Evolutionary conservation across 2,329 filamentous ascomycete species (phyloP).

Genomic region (Aspergillus hiratsukae): DNA sequence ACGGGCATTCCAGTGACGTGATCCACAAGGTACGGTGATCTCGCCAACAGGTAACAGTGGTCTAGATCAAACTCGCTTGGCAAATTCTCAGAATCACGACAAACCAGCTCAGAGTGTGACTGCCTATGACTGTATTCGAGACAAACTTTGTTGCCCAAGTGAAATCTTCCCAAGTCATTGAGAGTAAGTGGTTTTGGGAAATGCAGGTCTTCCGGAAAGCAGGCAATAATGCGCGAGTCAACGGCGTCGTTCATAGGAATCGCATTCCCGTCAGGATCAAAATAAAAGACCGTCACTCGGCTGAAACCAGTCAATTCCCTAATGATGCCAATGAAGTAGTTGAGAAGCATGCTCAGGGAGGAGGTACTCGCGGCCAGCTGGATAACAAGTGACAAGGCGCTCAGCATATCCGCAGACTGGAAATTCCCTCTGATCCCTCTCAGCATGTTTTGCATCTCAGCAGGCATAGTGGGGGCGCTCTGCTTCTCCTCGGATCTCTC

Average conservation of each 20-base stretch:
- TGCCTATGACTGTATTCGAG: constrained; percentile 81
- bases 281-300: constrained; percentile 89
- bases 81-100: constrained; percentile 62
- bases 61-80: constrained; percentile 73
- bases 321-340: constrained; percentile 76
- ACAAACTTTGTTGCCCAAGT: constrained; percentile 84
- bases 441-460: constrained; percentile 71
- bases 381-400: constrained; percentile 87
- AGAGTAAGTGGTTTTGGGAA: constrained; percentile 84
- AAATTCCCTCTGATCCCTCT: constrained; percentile 72
- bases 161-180: constrained; percentile 82
- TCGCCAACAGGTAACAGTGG: constrained; percentile 73
- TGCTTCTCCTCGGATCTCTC: constrained; percentile 75
- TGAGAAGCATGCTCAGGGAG: constrained; percentile 68
- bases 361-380: constrained; percentile 67
- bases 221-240: constrained; percentile 73
- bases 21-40: constrained; percentile 83
- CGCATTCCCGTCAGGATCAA: constrained; percentile 79
- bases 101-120: constrained; percentile 74
- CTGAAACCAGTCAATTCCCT: constrained; percentile 90
- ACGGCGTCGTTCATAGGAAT: constrained; percentile 84
- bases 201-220: constrained; percentile 80
- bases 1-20: constrained; percentile 86
- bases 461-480: constrained; percentile 66
- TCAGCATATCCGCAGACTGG: constrained; percentile 86